Evolutionary conservation across 2,329 filamentous ascomycete species (phyloP).

Genomic region (Aspergillaceae sp.): DNA sequence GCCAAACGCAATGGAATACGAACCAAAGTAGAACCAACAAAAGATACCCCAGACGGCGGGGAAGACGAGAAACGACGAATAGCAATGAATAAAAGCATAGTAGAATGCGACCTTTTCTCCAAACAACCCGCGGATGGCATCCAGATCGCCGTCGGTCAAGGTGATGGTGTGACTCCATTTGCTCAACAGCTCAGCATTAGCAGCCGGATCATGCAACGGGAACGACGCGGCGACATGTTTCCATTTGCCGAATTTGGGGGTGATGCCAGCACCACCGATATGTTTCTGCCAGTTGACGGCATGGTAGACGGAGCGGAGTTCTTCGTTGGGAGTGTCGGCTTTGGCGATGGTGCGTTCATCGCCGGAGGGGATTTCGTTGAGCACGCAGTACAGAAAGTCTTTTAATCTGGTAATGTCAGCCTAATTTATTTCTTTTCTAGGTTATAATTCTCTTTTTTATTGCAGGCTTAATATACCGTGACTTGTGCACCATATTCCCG

Average conservation of each 20-base stretch:
- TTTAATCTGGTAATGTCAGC: conserved; percentile 54
- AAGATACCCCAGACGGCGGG: conserved; percentile 69
- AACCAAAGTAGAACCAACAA: conserved; percentile 73
- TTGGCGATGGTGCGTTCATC: conserved; percentile 65
- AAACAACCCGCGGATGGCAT: conserved; percentile 65
- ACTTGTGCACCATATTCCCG: conserved; percentile 71
- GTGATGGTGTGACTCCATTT: conserved; percentile 59
- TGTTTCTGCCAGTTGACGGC: conserved; percentile 65
- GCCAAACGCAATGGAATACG: conserved; percentile 75
- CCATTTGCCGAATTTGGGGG: conserved; percentile 60
- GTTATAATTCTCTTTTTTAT: too few species aligned
- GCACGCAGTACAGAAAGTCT: conserved; percentile 88
- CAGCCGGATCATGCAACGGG: conserved; percentile 65
- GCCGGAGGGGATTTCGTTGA: conserved; percentile 64
- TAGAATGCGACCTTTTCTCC: conserved; percentile 88
- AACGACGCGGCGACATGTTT: conserved; percentile 54
- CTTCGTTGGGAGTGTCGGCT: conserved; percentile 78
- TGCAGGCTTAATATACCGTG: conserved; percentile 44
- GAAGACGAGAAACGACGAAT: conserved; percentile 77
- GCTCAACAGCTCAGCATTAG: conserved; percentile 68
- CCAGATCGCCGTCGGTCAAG: conserved; percentile 59
- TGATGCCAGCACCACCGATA: conserved; percentile 72
- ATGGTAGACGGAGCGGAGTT: conserved; percentile 77
- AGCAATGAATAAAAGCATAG: conserved; percentile 87
- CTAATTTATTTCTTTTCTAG: background rate